Evolutionary conservation across 139 green algal genomes (phyloP).

Genomic region (Chlorella sp.): DNA sequence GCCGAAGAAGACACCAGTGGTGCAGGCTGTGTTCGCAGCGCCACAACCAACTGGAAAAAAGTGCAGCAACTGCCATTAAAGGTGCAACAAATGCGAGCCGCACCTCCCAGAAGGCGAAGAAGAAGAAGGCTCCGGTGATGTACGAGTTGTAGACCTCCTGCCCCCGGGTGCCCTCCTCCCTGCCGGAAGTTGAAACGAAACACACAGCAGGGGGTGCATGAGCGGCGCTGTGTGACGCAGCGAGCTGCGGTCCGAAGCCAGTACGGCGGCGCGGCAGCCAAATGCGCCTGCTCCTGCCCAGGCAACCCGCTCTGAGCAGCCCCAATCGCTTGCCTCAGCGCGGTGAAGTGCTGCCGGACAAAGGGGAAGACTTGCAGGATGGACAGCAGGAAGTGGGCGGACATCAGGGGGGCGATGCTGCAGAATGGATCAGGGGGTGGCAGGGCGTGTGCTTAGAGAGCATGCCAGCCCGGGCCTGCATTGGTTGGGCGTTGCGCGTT

Average conservation of each 20-base stretch:
- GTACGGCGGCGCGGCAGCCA: too few relatives aligned
- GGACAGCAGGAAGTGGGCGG: not conserved
- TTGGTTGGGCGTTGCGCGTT: not conserved
- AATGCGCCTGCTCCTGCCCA: not conserved
- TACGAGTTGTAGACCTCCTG: constrained; percentile 27
- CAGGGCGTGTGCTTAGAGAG: not conserved
- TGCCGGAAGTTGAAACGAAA: not conserved
- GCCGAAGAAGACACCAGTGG: not conserved
- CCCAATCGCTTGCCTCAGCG: not conserved
- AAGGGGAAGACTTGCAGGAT: not conserved
- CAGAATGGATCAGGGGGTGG: too few relatives aligned
- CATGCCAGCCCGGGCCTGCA: not conserved
- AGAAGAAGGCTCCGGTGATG: constrained; percentile 15
- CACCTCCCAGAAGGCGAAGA: constrained; percentile 29
- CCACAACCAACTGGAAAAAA: too few relatives aligned
- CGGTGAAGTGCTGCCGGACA: not conserved
- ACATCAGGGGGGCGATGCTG: constrained; percentile 6
- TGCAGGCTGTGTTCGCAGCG: too few relatives aligned
- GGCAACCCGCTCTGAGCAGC: not conserved
- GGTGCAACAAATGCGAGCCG: too few relatives aligned
- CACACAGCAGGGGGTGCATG: not conserved
- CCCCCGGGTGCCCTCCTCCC: constrained; percentile 21
- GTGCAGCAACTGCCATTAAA: not conserved
- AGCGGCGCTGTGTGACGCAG: too few relatives aligned
- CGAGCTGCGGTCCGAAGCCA: too few relatives aligned